These are phyloP conservation scores for Leccinellum rugosiceps DNA, from an alignment of 768 basidiomycete genomes.

Conservation along the genomic window DNA sequence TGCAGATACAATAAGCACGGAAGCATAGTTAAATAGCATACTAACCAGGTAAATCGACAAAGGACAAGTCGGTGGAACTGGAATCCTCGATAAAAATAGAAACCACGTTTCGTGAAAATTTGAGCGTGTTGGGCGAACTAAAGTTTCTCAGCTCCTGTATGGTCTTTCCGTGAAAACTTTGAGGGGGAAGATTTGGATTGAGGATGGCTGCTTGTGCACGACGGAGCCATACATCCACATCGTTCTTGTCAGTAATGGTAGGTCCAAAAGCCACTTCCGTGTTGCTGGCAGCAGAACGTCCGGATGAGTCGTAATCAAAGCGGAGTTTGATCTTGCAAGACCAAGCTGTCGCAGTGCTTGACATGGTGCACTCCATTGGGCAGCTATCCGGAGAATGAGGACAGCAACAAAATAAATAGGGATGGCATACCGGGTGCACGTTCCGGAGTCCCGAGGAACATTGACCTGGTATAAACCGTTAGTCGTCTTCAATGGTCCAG, in stretches of 20 bases:
- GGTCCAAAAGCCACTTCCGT: constrained; percentile 29
- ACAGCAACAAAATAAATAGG: background rate
- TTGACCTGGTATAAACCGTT: constrained; percentile 39
- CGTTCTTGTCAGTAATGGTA: constrained; percentile 25
- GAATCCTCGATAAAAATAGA: constrained; percentile 45
- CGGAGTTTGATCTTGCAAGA: constrained; percentile 45
- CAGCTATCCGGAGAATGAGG: constrained; percentile 35
- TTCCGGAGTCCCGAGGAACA: constrained; percentile 60
- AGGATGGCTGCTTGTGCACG: constrained; percentile 47
- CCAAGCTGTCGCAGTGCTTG: constrained; percentile 37
- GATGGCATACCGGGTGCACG: constrained; percentile 48
- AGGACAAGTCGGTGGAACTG: constrained; percentile 44
- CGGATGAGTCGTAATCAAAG: constrained; percentile 30
- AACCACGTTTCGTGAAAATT: constrained; percentile 52
- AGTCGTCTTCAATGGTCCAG: background rate
- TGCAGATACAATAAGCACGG: constrained; percentile 21
- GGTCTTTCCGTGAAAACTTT: constrained; percentile 23
- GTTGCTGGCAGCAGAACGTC: constrained; percentile 12
- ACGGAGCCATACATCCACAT: constrained; percentile 42
- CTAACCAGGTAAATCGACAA: constrained; percentile 54
- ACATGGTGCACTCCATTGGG: constrained; percentile 53
- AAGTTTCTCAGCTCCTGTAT: constrained; percentile 24
- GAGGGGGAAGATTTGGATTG: constrained; percentile 19
- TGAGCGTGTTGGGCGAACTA: constrained; percentile 23
- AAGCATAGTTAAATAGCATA: background rate